Evolutionary conservation across 2,329 filamentous ascomycete genomes (phyloP), one percentile per base, ranked within the genome.

Genomic region (Orbilia javanica): DNA sequence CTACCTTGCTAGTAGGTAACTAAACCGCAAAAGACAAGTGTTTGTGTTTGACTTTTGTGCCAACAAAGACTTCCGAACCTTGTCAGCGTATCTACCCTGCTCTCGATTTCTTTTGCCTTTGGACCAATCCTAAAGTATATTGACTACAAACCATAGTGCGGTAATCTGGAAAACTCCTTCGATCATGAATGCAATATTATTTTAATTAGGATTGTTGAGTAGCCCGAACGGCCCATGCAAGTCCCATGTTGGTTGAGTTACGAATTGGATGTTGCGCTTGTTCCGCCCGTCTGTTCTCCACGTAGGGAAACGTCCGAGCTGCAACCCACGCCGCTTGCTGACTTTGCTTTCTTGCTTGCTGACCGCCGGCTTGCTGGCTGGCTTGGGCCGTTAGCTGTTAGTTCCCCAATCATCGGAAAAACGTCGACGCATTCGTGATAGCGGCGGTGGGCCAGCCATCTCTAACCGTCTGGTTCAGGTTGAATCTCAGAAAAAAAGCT

Each of bases 11-110:
- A 42, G 67, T 4, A 27, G 13, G 39, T 64, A 52, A 52, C 73
- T 77, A 77, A 48, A 31, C 69, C 66, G 18, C 52, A 77, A 77
- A 52, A 71, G 73, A 77, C 66, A 77, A 68, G 73, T 77, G 73
- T 66, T 77, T 66, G 60, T 71, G 73, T 77, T 77, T 77, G 73
- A 64, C 64, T 36, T 64, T 57, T 44, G n/a, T 75, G 64, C 46
- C 46, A 75, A 68, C 62, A 25, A 63, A 50, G 46, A 36, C 48
- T 18, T 63, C 46, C 20, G 39, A 67, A 62, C 65, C 72, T 70
- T 76, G 72, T 64, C 46, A 64, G 27, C n/a, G 52, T n/a, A n/a
- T n/a, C n/a, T n/a, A 20, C 70, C 52, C 53, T 63, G 63, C 18
- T 53, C 46, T 50, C 7, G 29, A 31, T 31, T 7, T 31, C 29